A percentile compares a stretch with the other conserved stretches of the same genome.
These are phyloP conservation scores for Heterobasidion parviporum DNA, from an alignment of 1,284 basidiomycete species.

Conservation along the genomic window DNA sequence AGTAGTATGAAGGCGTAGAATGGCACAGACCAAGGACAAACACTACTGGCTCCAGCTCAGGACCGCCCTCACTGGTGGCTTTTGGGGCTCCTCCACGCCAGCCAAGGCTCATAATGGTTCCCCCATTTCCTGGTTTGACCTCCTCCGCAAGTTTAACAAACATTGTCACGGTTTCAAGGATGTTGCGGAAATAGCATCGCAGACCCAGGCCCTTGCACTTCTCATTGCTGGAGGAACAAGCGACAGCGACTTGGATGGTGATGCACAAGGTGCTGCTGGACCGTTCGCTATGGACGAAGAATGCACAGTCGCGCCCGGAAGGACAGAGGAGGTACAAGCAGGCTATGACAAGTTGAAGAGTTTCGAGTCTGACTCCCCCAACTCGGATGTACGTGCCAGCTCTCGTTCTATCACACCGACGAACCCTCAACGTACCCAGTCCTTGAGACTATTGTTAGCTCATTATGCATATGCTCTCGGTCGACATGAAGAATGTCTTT, in stretches of 20 bases:
- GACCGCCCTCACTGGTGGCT: constrained; percentile 55
- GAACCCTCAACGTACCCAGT: constrained; percentile 27
- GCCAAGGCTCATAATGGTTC: constrained; percentile 55
- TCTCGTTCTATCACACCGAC: constrained; percentile 6
- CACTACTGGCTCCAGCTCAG: constrained; percentile 72
- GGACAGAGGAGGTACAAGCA: constrained; percentile 40
- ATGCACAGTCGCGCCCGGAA: constrained; percentile 45
- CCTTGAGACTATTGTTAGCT: constrained; percentile 54
- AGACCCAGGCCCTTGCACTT: constrained; percentile 57
- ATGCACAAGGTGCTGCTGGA: constrained; percentile 28
- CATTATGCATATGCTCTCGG: constrained; percentile 75
- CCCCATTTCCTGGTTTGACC: constrained; percentile 67
- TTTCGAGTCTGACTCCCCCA: constrained; percentile 33
- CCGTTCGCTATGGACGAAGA: constrained; percentile 43
- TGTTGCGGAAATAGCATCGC: constrained; percentile 57
- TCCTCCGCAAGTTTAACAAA: constrained; percentile 84
- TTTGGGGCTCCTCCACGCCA: constrained; percentile 54
- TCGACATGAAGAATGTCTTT: constrained; percentile 54
- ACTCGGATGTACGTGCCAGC: constrained; percentile 47
- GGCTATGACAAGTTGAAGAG: constrained; percentile 46
- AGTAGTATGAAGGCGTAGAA: constrained; percentile 9
- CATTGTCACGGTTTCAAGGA: constrained; percentile 60
- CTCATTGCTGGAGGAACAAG: constrained; percentile 40
- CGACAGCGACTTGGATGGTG: constrained; percentile 29
- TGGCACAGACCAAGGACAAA: constrained; percentile 48